phyloP scores from a whole-genome alignment of 257 asterid genomes.

The Prunella vulgaris region DNA sequence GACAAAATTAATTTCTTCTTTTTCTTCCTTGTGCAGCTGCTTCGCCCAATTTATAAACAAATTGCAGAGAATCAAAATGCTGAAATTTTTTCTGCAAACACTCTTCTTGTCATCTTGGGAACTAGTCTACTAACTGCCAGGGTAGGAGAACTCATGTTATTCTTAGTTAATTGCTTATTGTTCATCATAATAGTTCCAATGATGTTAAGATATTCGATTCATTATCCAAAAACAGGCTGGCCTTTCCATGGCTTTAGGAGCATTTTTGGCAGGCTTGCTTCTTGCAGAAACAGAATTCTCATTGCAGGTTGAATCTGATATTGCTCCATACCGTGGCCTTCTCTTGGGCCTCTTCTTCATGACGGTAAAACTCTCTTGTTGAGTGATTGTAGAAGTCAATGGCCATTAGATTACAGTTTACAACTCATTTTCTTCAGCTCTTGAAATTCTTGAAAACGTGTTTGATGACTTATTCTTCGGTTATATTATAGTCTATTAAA shows the following conservation, averaged over 20 bases:
- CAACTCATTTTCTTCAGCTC: neutral
- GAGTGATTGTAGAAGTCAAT: slow-evolving; percentile 1
- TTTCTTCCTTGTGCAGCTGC: slow-evolving; percentile 48
- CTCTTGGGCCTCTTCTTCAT: slow-evolving; percentile 98
- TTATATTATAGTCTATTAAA: neutral
- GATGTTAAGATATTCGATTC: slow-evolving; percentile 3
- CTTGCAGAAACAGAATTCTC: slow-evolving; percentile 99
- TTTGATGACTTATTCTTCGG: slow-evolving; percentile 2
- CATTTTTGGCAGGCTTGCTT: slow-evolving; percentile 99
- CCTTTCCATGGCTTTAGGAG: slow-evolving; percentile 98
- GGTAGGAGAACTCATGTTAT: slow-evolving; percentile 40
- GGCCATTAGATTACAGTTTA: neutral
- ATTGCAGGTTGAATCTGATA: slow-evolving; percentile 98
- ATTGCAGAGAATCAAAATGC: slow-evolving; percentile 97
- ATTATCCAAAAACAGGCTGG: slow-evolving; percentile 69
- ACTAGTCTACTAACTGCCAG: slow-evolving; percentile 99
- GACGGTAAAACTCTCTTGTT: slow-evolving; percentile 58
- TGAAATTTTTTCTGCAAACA: slow-evolving; percentile 93
- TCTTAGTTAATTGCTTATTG: slow-evolving; percentile 17
- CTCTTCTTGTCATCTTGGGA: slow-evolving; percentile 95
- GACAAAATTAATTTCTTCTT: neutral
- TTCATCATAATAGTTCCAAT: slow-evolving; percentile 2
- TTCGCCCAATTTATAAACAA: slow-evolving; percentile 94
- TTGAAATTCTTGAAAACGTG: neutral
- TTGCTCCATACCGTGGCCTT: slow-evolving; percentile 99